Evolutionary conservation across 2,329 filamentous ascomycete genomes (phyloP), one percentile per base, ranked within the genome.

Genomic region (Paracamarosporium sp.): DNA sequence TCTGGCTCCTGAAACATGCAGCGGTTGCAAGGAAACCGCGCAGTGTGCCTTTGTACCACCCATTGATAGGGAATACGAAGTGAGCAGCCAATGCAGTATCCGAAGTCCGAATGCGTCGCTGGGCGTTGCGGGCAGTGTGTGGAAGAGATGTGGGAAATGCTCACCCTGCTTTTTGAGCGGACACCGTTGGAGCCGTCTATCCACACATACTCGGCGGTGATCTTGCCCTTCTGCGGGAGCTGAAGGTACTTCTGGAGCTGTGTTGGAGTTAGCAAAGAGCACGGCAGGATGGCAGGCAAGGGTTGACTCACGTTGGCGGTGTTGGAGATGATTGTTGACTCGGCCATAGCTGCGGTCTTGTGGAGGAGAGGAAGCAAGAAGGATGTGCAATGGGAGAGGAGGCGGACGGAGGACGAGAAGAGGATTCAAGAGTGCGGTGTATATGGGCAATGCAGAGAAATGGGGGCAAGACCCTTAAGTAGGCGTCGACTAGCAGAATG

Each of bases 191-290:
- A 80, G 66, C 90, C 85, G 76, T 97, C 93, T 78, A 97, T 90
- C 94, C 94, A 97, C 85, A 97, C 88, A 82, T 97, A 97, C 83
- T 97, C 94, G 76, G 93, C 94, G 81, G 97, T 95, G 76, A 96
- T 85, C 71, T 82, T 83, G 79, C 93, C 93, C 79, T 90, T 91
- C 84, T 98, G 94, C 79, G 93, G 90, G 73, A 98, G 91, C 75
- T 85, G 84, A 82, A 95, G 88, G 86, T 94, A 98, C 82, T 97
- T 97, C 80, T 90, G 83, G 79, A 97, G 88, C 92, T 97, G 80
- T 72, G 64, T 61, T 27, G 53, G 53, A 46, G 55, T 73, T 69
- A 74, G 69, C 56, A 20, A 17, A 22, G 48, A n/a, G 47, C 28
- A 47, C 55, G 12, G 53, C 41, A 35, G 47, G 20, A 44, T 28